These are phyloP conservation scores for Cordia subcordata DNA, from an alignment of 257 asterid genomes.

Conservation along the genomic window DNA sequence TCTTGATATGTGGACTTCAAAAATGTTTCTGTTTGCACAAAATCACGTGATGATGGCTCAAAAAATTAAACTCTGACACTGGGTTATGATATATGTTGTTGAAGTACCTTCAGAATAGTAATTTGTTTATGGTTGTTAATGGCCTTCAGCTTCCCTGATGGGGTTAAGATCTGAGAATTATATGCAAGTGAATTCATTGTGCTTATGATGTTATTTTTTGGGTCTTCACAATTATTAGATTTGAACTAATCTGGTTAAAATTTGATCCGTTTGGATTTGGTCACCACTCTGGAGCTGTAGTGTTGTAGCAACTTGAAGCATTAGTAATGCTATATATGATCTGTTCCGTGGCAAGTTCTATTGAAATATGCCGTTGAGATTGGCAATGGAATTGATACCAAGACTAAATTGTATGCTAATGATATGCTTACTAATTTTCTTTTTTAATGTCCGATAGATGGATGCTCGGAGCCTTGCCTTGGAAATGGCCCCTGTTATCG, in stretches of 20 bases:
- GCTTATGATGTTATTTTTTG: background rate
- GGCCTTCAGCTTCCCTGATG: background rate
- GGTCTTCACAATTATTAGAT: background rate
- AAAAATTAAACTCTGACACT: background rate
- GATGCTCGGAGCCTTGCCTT: slow-evolving; percentile 85
- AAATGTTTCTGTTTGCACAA: too few relatives aligned
- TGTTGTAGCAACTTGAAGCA: too few relatives aligned
- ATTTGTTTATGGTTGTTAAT: background rate
- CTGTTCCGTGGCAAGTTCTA: too few relatives aligned
- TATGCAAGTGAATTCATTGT: background rate
- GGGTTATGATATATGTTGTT: background rate
- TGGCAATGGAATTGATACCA: background rate
- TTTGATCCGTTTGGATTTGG: too few relatives aligned
- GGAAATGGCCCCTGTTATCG: slow-evolving; percentile 82
- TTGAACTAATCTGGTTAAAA: too few relatives aligned
- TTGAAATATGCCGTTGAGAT: too few relatives aligned
- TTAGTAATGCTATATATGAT: too few relatives aligned
- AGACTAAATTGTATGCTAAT: background rate
- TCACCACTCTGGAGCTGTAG: too few relatives aligned
- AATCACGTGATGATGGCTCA: too few relatives aligned
- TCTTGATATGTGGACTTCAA: too few relatives aligned
- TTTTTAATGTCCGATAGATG: slow-evolving; percentile 46
- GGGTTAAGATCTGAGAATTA: background rate
- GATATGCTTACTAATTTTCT: slow-evolving; percentile 3
- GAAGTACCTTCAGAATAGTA: background rate